Conservation (phyloP, 495 filamentous ascomycete genomes). For the Xylaria intraflava region DNA sequence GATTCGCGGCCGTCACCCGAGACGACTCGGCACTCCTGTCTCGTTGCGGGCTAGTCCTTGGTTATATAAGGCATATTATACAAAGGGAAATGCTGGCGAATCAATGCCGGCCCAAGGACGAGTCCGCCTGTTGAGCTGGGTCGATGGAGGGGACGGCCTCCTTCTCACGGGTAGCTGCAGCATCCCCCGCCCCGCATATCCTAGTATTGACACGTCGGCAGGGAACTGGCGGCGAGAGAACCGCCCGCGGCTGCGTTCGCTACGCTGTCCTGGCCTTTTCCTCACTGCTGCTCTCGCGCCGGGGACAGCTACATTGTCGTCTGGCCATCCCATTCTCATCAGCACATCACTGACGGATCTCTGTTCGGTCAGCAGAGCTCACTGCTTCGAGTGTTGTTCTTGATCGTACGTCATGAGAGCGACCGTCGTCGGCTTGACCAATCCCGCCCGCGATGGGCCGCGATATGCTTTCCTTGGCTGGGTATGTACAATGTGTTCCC, state of each 20-base stretch:
- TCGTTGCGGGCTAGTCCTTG: slow-evolving; percentile 11
- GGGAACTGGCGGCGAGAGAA: slow-evolving; percentile 9
- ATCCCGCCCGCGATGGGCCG: background rate
- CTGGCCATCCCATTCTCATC: background rate
- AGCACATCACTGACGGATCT: background rate
- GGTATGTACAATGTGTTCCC: background rate
- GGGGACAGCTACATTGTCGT: background rate
- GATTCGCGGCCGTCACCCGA: slow-evolving; percentile 15
- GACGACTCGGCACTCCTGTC: slow-evolving; percentile 15
- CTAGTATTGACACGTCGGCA: slow-evolving; percentile 8
- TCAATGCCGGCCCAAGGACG: slow-evolving; percentile 13
- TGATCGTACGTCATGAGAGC: background rate
- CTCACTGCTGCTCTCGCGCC: background rate
- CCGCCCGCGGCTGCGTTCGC: slow-evolving; percentile 3
- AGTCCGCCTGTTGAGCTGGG: slow-evolving; percentile 10
- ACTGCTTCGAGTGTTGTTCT: background rate
- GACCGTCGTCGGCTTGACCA: background rate
- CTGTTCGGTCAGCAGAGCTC: background rate
- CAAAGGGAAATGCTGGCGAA: slow-evolving; percentile 15
- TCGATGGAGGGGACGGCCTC: slow-evolving; percentile 12
- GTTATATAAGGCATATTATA: slow-evolving; percentile 18
- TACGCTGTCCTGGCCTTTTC: background rate
- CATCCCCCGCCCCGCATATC: slow-evolving; percentile 8
- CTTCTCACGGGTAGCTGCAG: slow-evolving; percentile 24
- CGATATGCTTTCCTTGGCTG: background rate